phyloP scores from a whole-genome alignment of 306 rosid species.

The Cicer chorassanicum region DNA sequence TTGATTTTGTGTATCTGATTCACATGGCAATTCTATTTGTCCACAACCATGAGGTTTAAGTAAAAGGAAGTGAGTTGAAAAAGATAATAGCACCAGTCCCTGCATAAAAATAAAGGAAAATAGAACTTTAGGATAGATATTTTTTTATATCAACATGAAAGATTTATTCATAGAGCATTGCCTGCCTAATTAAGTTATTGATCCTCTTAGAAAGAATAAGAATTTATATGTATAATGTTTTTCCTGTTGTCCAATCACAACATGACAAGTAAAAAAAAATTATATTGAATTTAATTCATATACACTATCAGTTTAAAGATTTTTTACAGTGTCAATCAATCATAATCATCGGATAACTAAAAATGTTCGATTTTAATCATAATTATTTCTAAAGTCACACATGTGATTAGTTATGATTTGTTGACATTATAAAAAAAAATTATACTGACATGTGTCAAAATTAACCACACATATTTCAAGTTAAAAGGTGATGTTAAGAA shows the following conservation, averaged over 20 bases:
- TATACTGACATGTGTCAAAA: too few species aligned
- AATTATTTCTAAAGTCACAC: too few species aligned
- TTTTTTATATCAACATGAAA: background rate
- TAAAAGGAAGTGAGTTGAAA: constrained; percentile 3
- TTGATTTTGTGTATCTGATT: constrained; percentile 50
- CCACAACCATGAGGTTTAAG: constrained; percentile 58
- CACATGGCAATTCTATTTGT: constrained; percentile 54
- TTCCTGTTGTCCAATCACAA: background rate
- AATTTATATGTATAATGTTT: background rate
- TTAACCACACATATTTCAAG: too few species aligned
- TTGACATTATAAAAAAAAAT: too few species aligned
- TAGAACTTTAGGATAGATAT: background rate
- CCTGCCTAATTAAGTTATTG: background rate
- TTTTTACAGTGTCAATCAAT: too few species aligned
- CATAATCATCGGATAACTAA: too few species aligned
- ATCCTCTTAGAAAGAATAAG: background rate
- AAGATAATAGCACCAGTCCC: background rate
- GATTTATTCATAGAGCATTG: too few species aligned
- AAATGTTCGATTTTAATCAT: too few species aligned
- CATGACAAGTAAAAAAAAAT: background rate
- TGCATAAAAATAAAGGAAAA: background rate
- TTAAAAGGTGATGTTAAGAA: too few species aligned
- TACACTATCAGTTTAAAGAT: too few species aligned
- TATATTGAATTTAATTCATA: too few species aligned
- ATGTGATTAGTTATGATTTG: too few species aligned